These are phyloP conservation scores for Calycina herbarum DNA, from an alignment of 2,329 filamentous ascomycete genomes.

Conservation along the genomic window DNA sequence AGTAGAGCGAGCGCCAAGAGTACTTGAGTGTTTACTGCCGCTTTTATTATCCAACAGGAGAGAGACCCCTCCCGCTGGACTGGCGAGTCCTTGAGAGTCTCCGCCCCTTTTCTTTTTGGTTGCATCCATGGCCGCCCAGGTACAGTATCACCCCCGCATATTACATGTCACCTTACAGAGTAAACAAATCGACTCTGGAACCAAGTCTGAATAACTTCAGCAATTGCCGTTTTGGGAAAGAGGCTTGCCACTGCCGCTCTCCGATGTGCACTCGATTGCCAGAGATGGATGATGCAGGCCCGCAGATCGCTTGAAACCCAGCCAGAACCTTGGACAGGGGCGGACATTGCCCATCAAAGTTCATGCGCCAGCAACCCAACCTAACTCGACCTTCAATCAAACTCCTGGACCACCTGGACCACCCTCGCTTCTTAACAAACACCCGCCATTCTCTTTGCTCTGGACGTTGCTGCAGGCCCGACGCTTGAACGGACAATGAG, in stretches of 20 bases:
- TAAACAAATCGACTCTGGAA: not conserved
- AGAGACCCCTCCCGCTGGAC: not conserved
- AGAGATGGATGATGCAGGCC: slow-evolving; percentile 15
- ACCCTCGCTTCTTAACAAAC: slow-evolving; percentile 4
- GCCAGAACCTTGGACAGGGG: slow-evolving; percentile 14
- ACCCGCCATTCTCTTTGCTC: slow-evolving; percentile 9
- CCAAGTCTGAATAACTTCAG: not conserved
- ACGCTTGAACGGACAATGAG: slow-evolving; percentile 31
- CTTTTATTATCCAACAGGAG: no score
- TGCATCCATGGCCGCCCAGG: not conserved
- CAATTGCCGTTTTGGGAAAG: not conserved
- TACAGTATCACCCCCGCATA: not conserved
- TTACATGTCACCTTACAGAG: slow-evolving; percentile 1
- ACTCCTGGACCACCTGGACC: slow-evolving; percentile 17
- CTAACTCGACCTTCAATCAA: slow-evolving; percentile 6
- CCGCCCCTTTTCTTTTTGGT: not conserved
- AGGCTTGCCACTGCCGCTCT: not conserved
- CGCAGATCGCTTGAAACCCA: slow-evolving; percentile 21
- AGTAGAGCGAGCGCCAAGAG: no score
- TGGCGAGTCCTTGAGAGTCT: not conserved
- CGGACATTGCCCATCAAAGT: slow-evolving; percentile 6
- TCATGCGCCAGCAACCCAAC: slow-evolving; percentile 23
- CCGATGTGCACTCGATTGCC: not conserved
- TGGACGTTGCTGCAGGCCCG: slow-evolving; percentile 1
- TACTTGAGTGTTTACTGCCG: no score